phyloP scores from a whole-genome alignment of 148 eudicot genomes.

The Rhododendron ferrugineum region DNA sequence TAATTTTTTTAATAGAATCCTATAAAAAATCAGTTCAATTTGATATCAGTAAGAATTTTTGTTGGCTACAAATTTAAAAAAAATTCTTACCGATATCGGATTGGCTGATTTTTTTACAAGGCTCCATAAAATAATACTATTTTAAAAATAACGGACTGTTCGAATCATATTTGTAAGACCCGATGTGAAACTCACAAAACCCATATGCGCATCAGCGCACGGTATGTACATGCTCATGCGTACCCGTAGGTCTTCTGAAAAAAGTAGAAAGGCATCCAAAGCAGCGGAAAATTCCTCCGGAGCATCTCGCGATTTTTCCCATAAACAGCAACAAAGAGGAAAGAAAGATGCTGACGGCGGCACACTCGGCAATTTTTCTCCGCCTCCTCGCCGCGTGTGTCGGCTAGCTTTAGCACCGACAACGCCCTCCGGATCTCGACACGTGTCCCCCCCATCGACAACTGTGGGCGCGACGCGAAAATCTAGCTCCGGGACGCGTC shows the following conservation, averaged over 20 bases:
- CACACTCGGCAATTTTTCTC: neutral
- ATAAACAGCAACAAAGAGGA: neutral
- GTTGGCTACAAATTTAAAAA: too few species aligned
- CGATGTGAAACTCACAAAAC: accelerated
- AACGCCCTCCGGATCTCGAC: neutral
- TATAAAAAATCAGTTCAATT: too few species aligned
- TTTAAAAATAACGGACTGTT: too few species aligned
- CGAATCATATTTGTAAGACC: too few species aligned
- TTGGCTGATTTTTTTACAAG: too few species aligned
- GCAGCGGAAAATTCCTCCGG: neutral
- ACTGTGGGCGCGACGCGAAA: neutral
- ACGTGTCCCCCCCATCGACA: neutral
- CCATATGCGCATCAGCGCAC: too few species aligned
- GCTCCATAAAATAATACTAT: too few species aligned
- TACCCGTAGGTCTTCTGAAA: too few species aligned
- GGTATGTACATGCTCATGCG: too few species aligned
- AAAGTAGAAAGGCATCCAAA: neutral
- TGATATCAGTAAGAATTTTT: too few species aligned
- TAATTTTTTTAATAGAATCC: too few species aligned
- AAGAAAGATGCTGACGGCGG: neutral
- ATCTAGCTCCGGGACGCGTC: neutral
- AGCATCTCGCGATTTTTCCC: neutral
- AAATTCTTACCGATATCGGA: too few species aligned
- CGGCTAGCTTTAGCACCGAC: neutral
- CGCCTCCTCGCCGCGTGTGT: conserved; percentile 9